Base-by-base conservation (phyloP, 345 rosid species). In the Linum lewisii region DNA sequence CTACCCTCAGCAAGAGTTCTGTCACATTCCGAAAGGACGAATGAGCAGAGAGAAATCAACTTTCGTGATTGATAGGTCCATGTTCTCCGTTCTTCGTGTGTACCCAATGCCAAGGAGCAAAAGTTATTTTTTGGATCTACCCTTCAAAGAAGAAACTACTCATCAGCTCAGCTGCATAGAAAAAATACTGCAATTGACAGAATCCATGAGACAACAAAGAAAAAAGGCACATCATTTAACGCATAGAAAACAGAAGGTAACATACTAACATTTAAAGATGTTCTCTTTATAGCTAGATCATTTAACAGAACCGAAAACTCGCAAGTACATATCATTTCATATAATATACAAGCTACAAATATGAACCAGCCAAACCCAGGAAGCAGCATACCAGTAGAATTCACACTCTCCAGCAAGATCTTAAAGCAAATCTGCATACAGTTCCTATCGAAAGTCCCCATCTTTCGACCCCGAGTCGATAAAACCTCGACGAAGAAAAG, bases 381-480 rank as follows among this genome's bases (percentile, higher is more conserved):
- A 59, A 25, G 23, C 64, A 44, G 38, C 79, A 37, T 80, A 91
- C 95, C 96, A 36, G 73, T 75, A 63, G 84, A 92, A 79, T 66
- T 78, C 61, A 84, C 74, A 80, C 92, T 88, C 60, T 82, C 88
- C 81, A 91, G 56, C 29, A 91, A 69, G 77, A 88, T 66, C 67
- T 70, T 83, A 54, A 88, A 83, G 84, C 95, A 88, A 16, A 51
- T 80, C 59, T 72, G 79, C 67, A 79, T 79, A 72, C 87, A 86
- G 21, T 64, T 67, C 36, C 69, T 37, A 62, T 84, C 93, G 70
- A 81, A 69, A 63, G 72, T n/a, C 37, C 37, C 62, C 53, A 82
- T 81, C 71, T 67, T 77, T 61, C 61, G 69, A 59, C 38, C 73
- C 24, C 72, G 77, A 59, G 60, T 56, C 21, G 83, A 86, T 61